Evolutionary conservation across 306 rosid species (phyloP).

Genomic region (Abrus precatorius): DNA sequence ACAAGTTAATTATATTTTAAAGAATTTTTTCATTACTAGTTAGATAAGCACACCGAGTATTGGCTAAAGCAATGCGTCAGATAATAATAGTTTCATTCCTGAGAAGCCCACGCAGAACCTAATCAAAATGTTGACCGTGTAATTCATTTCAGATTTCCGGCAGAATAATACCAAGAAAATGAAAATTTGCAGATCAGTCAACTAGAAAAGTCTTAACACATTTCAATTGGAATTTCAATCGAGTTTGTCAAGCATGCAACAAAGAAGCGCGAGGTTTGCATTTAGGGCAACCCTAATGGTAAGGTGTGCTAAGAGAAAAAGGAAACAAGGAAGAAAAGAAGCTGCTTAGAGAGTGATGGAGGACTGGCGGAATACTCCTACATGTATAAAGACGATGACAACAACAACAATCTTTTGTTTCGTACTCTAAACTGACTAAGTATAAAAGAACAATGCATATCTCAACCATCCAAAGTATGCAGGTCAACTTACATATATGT

Average conservation of each 20-base stretch:
- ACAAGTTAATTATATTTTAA: not conserved
- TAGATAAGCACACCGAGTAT: slow-evolving; percentile 7
- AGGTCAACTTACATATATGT: slow-evolving; percentile 13
- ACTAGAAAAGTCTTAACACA: not conserved
- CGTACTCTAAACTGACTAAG: slow-evolving; percentile 35
- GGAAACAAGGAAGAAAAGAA: not conserved
- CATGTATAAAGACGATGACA: slow-evolving; percentile 14
- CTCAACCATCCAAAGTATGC: slow-evolving; percentile 19
- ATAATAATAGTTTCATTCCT: not conserved
- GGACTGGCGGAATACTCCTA: slow-evolving; percentile 8
- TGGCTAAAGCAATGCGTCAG: slow-evolving; percentile 1
- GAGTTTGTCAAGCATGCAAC: slow-evolving; percentile 35
- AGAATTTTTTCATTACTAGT: not conserved
- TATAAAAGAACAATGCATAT: slow-evolving; percentile 21
- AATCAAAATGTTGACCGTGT: slow-evolving; percentile 17
- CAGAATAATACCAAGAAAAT: slow-evolving; percentile 19
- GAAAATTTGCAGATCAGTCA: slow-evolving; percentile 10
- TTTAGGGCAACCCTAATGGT: slow-evolving; percentile 21
- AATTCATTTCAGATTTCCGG: slow-evolving; percentile 30
- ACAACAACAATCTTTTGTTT: slow-evolving; percentile 36
- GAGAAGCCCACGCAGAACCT: not conserved
- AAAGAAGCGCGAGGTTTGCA: slow-evolving; percentile 17
- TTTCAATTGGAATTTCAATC: slow-evolving; percentile 25
- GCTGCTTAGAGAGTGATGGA: not conserved
- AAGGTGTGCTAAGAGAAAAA: slow-evolving; percentile 23